phyloP scores from a whole-genome alignment of 2,329 filamentous ascomycete species.

The Trichoderma sp. region DNA sequence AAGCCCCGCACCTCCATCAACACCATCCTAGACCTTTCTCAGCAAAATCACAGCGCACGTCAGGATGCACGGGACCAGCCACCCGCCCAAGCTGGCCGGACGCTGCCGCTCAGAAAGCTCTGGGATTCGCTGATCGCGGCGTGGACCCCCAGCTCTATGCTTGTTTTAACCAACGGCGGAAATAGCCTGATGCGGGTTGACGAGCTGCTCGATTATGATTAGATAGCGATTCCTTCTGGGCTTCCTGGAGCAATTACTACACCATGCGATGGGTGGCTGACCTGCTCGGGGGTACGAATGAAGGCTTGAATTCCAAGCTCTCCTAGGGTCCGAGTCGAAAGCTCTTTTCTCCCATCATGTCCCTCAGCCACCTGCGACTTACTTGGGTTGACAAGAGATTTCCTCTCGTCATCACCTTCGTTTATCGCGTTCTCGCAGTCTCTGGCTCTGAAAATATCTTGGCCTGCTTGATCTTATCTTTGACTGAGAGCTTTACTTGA shows the following conservation, averaged over 20 bases:
- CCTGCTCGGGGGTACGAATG: background rate
- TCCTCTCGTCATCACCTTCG: background rate
- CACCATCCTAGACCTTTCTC: background rate
- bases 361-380: background rate
- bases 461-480: background rate
- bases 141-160: conserved; percentile 1
- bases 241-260: background rate
- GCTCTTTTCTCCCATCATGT: background rate
- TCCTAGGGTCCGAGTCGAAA: background rate
- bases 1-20: conserved; percentile 14
- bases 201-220: background rate
- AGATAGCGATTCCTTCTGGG: background rate
- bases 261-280: conserved; percentile 17
- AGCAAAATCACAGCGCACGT: background rate
- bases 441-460: background rate
- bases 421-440: background rate
- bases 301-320: conserved; percentile 4
- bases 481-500: background rate
- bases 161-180: background rate
- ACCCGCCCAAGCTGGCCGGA: conserved; percentile 8
- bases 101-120: conserved; percentile 6
- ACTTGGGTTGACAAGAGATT: background rate
- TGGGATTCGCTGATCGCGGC: background rate
- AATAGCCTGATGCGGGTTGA: background rate
- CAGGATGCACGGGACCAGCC: conserved; percentile 10